Percentiles rank a stretch among this genome's conserved stretches.
Evolutionary conservation across 2,329 filamentous ascomycete species (phyloP).

Genomic region (Hymenoscyphus repandus): DNA sequence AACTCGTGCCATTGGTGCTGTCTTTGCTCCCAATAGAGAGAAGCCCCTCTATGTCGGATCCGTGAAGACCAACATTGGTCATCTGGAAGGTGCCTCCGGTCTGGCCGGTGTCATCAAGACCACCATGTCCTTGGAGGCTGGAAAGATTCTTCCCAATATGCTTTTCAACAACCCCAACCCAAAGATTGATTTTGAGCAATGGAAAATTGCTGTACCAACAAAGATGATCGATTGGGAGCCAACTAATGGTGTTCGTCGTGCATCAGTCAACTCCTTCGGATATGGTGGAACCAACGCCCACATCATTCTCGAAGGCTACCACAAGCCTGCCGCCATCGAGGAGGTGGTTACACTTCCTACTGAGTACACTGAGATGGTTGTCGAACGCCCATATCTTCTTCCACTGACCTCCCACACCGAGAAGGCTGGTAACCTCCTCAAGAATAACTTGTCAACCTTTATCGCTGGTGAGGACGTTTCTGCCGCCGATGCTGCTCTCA

Average conservation of each 20-base stretch:
- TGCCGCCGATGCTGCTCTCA: neutral
- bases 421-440: constrained; percentile 2
- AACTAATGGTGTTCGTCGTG: constrained; percentile 34
- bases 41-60: constrained; percentile 6
- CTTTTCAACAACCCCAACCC: constrained; percentile 35
- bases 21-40: neutral
- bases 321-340: neutral
- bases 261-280: constrained; percentile 33
- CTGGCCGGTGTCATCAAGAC: constrained; percentile 35
- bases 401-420: constrained; percentile 1
- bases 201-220: constrained; percentile 16
- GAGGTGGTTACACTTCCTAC: neutral
- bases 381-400: neutral
- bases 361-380: neutral
- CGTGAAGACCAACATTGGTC: constrained; percentile 34
- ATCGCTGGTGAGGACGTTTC: neutral
- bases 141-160: constrained; percentile 35
- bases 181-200: constrained; percentile 4
- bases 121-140: constrained; percentile 35
- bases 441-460: constrained; percentile 3
- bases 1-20: constrained; percentile 6
- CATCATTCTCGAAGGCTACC: constrained; percentile 12
- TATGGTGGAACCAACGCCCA: constrained; percentile 31
- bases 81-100: constrained; percentile 33
- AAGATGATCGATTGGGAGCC: constrained; percentile 1